Conservation (phyloP, 1,139 yeast species). For the Debaryomyces udenii region DNA sequence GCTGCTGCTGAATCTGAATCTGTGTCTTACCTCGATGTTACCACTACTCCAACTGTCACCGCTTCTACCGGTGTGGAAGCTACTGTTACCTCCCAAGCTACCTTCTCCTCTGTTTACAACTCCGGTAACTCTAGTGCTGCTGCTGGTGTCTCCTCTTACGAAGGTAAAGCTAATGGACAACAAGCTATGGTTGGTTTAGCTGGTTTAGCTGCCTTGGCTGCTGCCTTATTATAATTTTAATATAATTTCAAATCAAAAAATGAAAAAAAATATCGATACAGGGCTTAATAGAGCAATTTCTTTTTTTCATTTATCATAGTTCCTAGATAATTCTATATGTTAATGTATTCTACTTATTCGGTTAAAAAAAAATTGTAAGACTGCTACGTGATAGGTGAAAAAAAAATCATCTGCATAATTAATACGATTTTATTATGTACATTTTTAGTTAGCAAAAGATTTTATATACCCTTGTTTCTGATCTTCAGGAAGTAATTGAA, state of each 20-base stretch:
- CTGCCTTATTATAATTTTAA: slow-evolving; percentile 38
- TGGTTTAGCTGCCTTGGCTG: slow-evolving; percentile 50
- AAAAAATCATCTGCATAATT: neutral
- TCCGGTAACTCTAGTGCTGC: slow-evolving; percentile 20
- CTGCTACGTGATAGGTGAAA: neutral
- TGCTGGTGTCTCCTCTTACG: slow-evolving; percentile 28
- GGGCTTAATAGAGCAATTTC: slow-evolving; percentile 3
- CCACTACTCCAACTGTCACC: slow-evolving; percentile 40
- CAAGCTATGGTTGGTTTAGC: slow-evolving; percentile 39
- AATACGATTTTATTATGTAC: no score
- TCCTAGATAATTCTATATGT: slow-evolving; percentile 6
- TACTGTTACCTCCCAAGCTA: slow-evolving; percentile 37
- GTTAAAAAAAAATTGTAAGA: neutral
- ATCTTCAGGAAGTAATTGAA: slow-evolving; percentile 15
- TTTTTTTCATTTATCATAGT: slow-evolving; percentile 2
- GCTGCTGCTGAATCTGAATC: slow-evolving; percentile 23
- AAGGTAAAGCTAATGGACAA: slow-evolving; percentile 33
- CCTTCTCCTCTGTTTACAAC: slow-evolving; percentile 30
- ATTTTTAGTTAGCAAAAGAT: slow-evolving; percentile 12
- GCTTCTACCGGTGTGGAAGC: slow-evolving; percentile 40
- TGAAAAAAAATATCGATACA: slow-evolving; percentile 4
- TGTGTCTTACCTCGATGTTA: slow-evolving; percentile 28
- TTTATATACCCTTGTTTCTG: slow-evolving; percentile 20
- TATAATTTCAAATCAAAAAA: slow-evolving; percentile 4
- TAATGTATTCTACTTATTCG: slow-evolving; percentile 6